Conservation (phyloP, 176 grass and related monocot genomes). For the Triticum dicoccoides region DNA sequence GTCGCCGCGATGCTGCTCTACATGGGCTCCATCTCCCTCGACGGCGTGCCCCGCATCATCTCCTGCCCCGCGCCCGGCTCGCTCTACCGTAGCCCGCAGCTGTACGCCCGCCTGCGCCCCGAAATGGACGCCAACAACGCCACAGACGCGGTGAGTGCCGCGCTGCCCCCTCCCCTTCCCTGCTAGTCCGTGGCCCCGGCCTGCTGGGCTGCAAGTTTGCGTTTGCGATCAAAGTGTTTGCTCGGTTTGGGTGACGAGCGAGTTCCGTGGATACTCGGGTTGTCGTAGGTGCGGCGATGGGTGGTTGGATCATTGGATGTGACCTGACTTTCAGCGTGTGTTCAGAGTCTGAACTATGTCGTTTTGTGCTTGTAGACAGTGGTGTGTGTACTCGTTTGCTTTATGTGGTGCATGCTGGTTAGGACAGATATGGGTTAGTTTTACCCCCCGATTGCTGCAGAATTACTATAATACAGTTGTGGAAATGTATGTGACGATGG, state of each 20-base stretch:
- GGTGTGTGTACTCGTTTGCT: slow-evolving; percentile 5
- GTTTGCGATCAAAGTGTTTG: too few relatives aligned
- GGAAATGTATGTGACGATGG: too few relatives aligned
- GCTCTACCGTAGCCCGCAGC: slow-evolving; percentile 82
- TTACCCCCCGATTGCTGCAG: too few relatives aligned
- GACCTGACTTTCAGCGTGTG: too few relatives aligned
- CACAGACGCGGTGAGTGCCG: slow-evolving; percentile 58
- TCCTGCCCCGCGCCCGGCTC: slow-evolving; percentile 73
- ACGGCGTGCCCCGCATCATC: slow-evolving; percentile 81
- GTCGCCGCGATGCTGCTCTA: slow-evolving; percentile 83
- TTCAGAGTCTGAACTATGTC: too few relatives aligned
- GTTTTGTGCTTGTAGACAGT: not conserved
- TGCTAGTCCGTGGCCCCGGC: not conserved
- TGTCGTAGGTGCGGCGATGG: too few relatives aligned
- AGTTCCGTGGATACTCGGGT: too few relatives aligned
- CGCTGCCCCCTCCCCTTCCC: not conserved
- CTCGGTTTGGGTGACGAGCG: too few relatives aligned
- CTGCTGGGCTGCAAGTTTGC: too few relatives aligned
- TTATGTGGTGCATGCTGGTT: not conserved
- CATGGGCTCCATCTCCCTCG: slow-evolving; percentile 90
- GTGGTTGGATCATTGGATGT: too few relatives aligned
- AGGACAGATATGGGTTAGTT: too few relatives aligned
- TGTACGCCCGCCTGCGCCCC: slow-evolving; percentile 62
- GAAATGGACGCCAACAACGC: slow-evolving; percentile 92
- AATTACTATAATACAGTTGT: too few relatives aligned